Conservation (phyloP, 2,329 filamentous ascomycete species). For the Nothopassalora personata region DNA sequence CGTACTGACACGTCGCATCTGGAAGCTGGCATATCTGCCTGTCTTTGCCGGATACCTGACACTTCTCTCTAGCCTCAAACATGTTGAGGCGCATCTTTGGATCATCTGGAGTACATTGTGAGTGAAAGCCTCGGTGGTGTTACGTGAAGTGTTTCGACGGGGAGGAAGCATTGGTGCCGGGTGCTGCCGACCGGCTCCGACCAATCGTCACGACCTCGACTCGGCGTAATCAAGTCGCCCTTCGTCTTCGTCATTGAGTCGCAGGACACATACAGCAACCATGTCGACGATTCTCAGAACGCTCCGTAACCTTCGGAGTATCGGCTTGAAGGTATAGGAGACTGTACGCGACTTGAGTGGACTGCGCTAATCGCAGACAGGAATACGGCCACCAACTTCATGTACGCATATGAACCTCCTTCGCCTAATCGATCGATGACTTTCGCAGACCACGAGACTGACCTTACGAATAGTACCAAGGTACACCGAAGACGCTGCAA, state of each 20-base stretch:
- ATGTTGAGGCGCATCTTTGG: slow-evolving; percentile 23
- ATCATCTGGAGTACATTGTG: slow-evolving; percentile 26
- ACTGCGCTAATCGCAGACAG: slow-evolving; percentile 46
- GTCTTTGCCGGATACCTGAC: neutral
- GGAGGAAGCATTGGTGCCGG: neutral
- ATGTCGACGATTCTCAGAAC: slow-evolving; percentile 94
- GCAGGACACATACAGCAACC: slow-evolving; percentile 32
- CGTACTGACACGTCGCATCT: slow-evolving; percentile 25
- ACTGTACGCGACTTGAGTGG: neutral
- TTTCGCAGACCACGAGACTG: slow-evolving; percentile 10
- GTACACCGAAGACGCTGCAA: neutral
- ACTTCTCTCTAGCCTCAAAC: slow-evolving; percentile 21
- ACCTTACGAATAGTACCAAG: slow-evolving; percentile 24
- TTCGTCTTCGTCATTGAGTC: slow-evolving; percentile 6
- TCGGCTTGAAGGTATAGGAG: slow-evolving; percentile 74
- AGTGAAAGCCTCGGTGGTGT: slow-evolving; percentile 1
- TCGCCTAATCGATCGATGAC: slow-evolving; percentile 7
- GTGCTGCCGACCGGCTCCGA: neutral
- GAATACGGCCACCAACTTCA: slow-evolving; percentile 90
- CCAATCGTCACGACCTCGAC: neutral
- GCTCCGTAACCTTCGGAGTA: slow-evolving; percentile 75
- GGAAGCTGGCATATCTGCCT: slow-evolving; percentile 14
- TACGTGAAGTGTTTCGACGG: neutral
- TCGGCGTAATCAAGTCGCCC: neutral
- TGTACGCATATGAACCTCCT: slow-evolving; percentile 52